phyloP scores from a whole-genome alignment of 1,139 yeast genomes.

The Hyphopichia fennica region DNA sequence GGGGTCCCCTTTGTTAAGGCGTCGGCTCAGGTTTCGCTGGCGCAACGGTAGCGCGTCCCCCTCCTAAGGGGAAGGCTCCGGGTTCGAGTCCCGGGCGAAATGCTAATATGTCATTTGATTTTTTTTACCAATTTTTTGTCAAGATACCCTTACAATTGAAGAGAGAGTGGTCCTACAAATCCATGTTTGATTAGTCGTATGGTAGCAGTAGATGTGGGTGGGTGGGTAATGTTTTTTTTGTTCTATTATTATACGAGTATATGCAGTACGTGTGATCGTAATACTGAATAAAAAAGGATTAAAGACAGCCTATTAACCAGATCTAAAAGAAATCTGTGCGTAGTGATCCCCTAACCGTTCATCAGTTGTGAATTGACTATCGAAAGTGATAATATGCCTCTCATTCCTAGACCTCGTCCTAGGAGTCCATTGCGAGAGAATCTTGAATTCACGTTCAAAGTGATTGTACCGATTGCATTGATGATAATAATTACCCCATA shows the following conservation, averaged over 20 bases:
- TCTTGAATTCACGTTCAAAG: constrained; percentile 7
- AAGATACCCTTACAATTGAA: neutral
- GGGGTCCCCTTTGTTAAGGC: too few species aligned
- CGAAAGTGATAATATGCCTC: too few species aligned
- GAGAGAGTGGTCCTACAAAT: too few species aligned
- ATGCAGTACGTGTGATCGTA: neutral
- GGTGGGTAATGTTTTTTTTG: too few species aligned
- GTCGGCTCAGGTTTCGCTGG: constrained; percentile 92
- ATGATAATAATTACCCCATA: constrained; percentile 10
- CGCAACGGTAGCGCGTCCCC: constrained; percentile 95
- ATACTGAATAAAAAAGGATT: neutral
- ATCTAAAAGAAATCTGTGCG: too few species aligned
- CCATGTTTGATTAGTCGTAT: too few species aligned
- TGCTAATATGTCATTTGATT: constrained; percentile 30
- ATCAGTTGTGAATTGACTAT: too few species aligned
- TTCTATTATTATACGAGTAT: neutral
- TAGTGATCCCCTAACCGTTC: too few species aligned
- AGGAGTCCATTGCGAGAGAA: constrained; percentile 4
- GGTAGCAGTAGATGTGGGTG: too few species aligned
- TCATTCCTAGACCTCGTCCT: too few species aligned
- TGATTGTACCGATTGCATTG: constrained; percentile 8
- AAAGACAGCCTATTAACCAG: too few species aligned
- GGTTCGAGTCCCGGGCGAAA: constrained; percentile 95
- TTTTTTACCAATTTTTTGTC: constrained; percentile 1
- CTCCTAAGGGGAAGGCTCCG: constrained; percentile 96